phyloP scores from a whole-genome alignment of 768 basidiomycete species.

The Butyriboletus loyo region DNA sequence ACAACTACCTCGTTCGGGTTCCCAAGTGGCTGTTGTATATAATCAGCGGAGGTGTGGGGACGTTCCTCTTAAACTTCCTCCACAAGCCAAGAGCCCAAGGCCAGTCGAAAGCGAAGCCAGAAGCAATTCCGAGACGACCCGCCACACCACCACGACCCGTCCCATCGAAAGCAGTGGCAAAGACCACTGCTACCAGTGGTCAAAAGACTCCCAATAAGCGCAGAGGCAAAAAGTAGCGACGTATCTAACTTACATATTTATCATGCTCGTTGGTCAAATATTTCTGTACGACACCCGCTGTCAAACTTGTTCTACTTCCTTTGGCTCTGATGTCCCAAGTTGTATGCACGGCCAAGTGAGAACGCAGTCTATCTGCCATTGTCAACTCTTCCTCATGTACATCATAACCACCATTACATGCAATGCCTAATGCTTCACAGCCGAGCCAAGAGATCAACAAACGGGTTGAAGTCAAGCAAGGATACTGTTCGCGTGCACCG shows the following conservation, averaged over 20 bases:
- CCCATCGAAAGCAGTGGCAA: constrained; percentile 8
- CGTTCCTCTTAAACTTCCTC: constrained; percentile 62
- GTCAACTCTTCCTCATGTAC: no score
- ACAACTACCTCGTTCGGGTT: constrained; percentile 49
- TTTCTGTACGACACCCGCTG: background rate
- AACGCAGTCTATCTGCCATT: background rate
- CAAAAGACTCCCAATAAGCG: constrained; percentile 28
- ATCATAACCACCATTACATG: no score
- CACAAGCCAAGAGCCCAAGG: constrained; percentile 38
- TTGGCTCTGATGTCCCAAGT: background rate
- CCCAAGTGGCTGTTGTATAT: constrained; percentile 76
- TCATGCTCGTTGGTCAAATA: background rate
- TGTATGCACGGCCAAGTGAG: background rate
- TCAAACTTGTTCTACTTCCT: background rate
- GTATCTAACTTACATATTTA: background rate
- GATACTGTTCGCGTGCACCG: background rate
- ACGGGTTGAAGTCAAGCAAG: background rate
- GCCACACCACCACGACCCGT: background rate
- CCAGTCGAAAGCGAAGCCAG: constrained; percentile 4
- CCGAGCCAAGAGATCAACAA: no score
- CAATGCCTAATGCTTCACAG: no score
- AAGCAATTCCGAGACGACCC: constrained; percentile 1
- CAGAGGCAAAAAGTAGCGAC: constrained; percentile 24
- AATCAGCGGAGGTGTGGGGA: constrained; percentile 61
- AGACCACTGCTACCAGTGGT: constrained; percentile 13